Conservation (phyloP, 2,329 filamentous ascomycete genomes). For the Ceratocystis eucalypticola region DNA sequence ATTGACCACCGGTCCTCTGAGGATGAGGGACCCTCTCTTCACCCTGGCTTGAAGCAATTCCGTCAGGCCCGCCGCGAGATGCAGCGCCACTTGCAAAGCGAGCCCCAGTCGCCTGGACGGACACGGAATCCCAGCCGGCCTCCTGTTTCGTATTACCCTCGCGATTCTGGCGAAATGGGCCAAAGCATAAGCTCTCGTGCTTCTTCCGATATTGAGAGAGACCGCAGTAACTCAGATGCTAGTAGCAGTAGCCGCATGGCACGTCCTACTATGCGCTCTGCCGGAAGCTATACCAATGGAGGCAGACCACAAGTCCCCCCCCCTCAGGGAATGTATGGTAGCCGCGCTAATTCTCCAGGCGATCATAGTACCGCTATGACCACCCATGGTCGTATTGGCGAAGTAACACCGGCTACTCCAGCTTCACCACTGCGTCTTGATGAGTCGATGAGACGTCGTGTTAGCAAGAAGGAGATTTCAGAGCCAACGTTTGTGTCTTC, state of each 20-base stretch:
- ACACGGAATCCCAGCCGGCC: slow-evolving; percentile 35
- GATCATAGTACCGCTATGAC: slow-evolving; percentile 3
- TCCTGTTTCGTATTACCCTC: slow-evolving; percentile 32
- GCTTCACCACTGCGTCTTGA: slow-evolving; percentile 25
- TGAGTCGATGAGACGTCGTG: slow-evolving; percentile 30
- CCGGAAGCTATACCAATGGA: slow-evolving; percentile 8
- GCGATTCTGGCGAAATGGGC: slow-evolving; percentile 22
- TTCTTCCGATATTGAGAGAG: slow-evolving; percentile 31
- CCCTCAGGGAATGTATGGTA: slow-evolving; percentile 16
- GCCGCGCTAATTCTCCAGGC: slow-evolving; percentile 14
- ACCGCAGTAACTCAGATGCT: slow-evolving; percentile 43
- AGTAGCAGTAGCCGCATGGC: slow-evolving; percentile 32
- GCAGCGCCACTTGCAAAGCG: slow-evolving; percentile 36
- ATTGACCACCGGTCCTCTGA: slow-evolving; percentile 24
- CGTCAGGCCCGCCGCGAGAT: slow-evolving; percentile 44
- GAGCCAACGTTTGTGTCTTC: slow-evolving; percentile 37
- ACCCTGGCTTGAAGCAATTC: slow-evolving; percentile 43
- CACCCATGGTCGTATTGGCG: slow-evolving; percentile 22
- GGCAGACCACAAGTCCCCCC: slow-evolving; percentile 1
- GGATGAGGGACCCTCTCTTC: slow-evolving; percentile 30
- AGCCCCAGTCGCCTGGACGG: slow-evolving; percentile 36
- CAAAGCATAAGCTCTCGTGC: slow-evolving; percentile 22
- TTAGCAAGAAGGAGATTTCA: slow-evolving; percentile 37
- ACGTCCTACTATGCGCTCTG: slow-evolving; percentile 12
- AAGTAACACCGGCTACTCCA: background rate